Percentiles rank a stretch among this genome's conserved stretches.
phyloP scores from a whole-genome alignment of 1,284 basidiomycete genomes.

The Heterobasidion parviporum region DNA sequence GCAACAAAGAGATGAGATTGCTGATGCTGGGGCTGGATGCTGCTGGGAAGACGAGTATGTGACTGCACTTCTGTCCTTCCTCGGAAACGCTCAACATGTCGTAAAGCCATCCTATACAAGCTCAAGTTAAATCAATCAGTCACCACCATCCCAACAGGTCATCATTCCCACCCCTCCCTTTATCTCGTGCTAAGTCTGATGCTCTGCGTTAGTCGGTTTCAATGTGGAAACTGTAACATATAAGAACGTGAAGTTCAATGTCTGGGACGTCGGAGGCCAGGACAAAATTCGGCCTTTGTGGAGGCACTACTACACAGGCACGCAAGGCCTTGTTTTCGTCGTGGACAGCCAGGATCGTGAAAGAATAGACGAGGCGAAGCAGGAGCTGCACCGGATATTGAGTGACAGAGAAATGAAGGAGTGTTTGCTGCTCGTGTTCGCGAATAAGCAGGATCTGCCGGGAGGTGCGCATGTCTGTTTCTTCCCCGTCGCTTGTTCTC shows the following conservation, averaged over 20 bases:
- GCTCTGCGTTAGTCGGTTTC: constrained; percentile 67
- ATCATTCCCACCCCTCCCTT: constrained; percentile 17
- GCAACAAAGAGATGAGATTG: constrained; percentile 98
- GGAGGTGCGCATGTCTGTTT: constrained; percentile 56
- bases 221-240: constrained; percentile 99
- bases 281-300: constrained; percentile 98
- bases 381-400: constrained; percentile 94
- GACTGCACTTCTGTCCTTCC: not conserved
- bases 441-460: constrained; percentile 98
- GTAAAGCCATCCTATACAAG: constrained; percentile 94
- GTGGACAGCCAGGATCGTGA: constrained; percentile 89
- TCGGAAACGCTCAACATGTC: constrained; percentile 4
- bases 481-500: not conserved
- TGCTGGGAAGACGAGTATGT: constrained; percentile 88
- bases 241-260: constrained; percentile 99
- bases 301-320: constrained; percentile 98
- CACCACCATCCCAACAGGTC: constrained; percentile 97
- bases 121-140: constrained; percentile 99
- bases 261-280: constrained; percentile 99
- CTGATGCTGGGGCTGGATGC: constrained; percentile 92
- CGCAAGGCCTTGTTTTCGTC: constrained; percentile 98
- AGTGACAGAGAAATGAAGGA: constrained; percentile 98
- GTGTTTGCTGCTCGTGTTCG: constrained; percentile 93
- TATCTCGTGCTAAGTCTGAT: constrained; percentile 8
- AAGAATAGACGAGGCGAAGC: constrained; percentile 93